Evolutionary conservation across 495 filamentous ascomycete genomes (phyloP), one percentile per base, ranked within the genome.

Genomic region (Hypoxylon cercidicola): DNA sequence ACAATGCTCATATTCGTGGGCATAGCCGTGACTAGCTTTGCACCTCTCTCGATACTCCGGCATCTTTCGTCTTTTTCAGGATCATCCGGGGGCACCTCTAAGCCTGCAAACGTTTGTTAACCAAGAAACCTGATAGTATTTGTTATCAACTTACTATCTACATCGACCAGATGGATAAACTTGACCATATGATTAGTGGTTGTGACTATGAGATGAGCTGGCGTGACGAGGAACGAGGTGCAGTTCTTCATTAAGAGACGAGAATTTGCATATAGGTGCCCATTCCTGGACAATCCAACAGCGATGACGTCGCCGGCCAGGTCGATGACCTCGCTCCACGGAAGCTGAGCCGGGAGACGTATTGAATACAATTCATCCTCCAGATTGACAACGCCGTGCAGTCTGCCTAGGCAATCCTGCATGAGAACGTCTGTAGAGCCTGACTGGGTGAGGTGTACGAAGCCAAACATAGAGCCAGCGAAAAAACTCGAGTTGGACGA

Each of bases 51-150:
- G 43, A 99, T 89, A 68, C 85, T 97, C 56, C 95, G 84, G 75
- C 96, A 97, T 70, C 95, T 82, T 72, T 98, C 95, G 69, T 99
- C 95, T 23, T 82, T 89, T 69, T 96, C 93, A 6, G 93, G 93
- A 9, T 94, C 92, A 73, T 99, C 96, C 43, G 79, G 81, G 1
- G 96, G 95, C 3, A 97, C 83, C 55, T 93, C 88, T 57, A 97
- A 85, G 6, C 88, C 91, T 89, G 64, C 25, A 64, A 23, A 34
- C 39, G 66, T 32, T 37, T 57, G 53, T 69, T 20, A 72, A 58
- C 48, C 56, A 39, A n/a, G 15, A 52, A n/a, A 16, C 12, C 28
- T 13, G 21, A 46, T n/a, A 54, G 9, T 12, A 37, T 34, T 19
- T 37, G 30, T 13, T 23, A 77, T 78, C 70, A 30, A 77, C 78